Evolutionary conservation across 1,284 basidiomycete genomes (phyloP).

Genomic region (Agroathelia rolfsii): DNA sequence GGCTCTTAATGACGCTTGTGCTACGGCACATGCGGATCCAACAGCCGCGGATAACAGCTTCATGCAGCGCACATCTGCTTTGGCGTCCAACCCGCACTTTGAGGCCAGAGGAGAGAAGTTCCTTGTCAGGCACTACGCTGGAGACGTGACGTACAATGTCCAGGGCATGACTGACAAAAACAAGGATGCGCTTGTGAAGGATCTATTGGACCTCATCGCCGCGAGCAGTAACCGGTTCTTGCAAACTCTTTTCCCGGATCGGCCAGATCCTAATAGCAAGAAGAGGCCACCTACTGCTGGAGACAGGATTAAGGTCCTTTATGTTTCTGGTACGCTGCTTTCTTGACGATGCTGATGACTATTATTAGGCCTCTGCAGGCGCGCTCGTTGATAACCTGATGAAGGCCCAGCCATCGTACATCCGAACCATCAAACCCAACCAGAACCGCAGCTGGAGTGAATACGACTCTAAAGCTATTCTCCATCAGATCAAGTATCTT

Average conservation of each 20-base stretch:
- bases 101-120: slow-evolving; percentile 88
- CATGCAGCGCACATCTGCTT: slow-evolving; percentile 79
- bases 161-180: slow-evolving; percentile 99
- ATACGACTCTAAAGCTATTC: slow-evolving; percentile 89
- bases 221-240: slow-evolving; percentile 78
- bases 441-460: slow-evolving; percentile 90
- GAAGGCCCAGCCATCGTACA: slow-evolving; percentile 96
- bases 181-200: slow-evolving; percentile 95
- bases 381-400: slow-evolving; percentile 94
- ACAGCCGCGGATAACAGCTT: slow-evolving; percentile 96
- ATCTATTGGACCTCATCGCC: slow-evolving; percentile 85
- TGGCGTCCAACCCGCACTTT: slow-evolving; percentile 83
- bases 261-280: slow-evolving; percentile 94
- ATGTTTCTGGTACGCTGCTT: slow-evolving; percentile 4
- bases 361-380: slow-evolving; percentile 70
- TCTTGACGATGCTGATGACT: too few relatives aligned
- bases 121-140: slow-evolving; percentile 90
- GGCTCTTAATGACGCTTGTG: slow-evolving; percentile 95
- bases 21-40: slow-evolving; percentile 97
- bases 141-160: slow-evolving; percentile 98
- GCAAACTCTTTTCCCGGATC: slow-evolving; percentile 86
- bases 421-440: slow-evolving; percentile 99
- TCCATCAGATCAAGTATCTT: slow-evolving; percentile 99
- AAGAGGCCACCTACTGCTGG: slow-evolving; percentile 97
- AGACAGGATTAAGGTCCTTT: slow-evolving; percentile 87